Conservation (phyloP, 2,329 filamentous ascomycete genomes). For the Penicillium sp. region DNA sequence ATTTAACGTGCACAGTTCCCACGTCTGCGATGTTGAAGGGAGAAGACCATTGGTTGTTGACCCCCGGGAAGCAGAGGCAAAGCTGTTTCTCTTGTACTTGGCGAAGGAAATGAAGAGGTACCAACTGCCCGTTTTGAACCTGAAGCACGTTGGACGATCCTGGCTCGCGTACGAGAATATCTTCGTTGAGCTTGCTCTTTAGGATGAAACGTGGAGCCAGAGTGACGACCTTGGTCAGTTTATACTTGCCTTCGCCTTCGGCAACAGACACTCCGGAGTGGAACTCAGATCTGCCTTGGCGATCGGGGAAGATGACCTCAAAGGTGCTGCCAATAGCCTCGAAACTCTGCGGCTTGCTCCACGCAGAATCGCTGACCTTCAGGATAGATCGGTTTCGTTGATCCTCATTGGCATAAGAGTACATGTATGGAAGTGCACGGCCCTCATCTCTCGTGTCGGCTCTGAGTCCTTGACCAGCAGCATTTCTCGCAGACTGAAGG, state of each 20-base stretch:
- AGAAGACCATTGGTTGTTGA: constrained; percentile 97
- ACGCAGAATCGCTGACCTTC: constrained; percentile 83
- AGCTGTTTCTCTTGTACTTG: constrained; percentile 81
- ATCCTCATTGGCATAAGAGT: constrained; percentile 85
- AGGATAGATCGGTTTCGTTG: constrained; percentile 85
- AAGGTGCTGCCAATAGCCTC: constrained; percentile 93
- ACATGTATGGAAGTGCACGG: constrained; percentile 87
- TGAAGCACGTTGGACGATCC: constrained; percentile 83
- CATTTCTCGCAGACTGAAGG: constrained; percentile 75
- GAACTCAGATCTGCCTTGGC: constrained; percentile 71
- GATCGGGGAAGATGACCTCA: constrained; percentile 78
- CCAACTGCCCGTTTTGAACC: constrained; percentile 71
- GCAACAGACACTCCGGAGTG: constrained; percentile 86
- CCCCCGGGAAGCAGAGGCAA: constrained; percentile 85
- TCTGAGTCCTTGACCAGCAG: constrained; percentile 74
- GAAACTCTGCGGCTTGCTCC: constrained; percentile 98
- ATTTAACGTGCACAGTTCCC: constrained; percentile 87
- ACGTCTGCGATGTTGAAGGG: constrained; percentile 97
- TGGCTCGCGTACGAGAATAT: constrained; percentile 85
- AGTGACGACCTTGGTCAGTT: constrained; percentile 92
- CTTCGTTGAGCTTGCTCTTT: constrained; percentile 87
- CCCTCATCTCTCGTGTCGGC: constrained; percentile 51
- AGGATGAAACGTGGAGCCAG: constrained; percentile 89
- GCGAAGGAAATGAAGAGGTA: constrained; percentile 86
- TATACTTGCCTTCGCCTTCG: constrained; percentile 95